Percentiles rank a stretch among this genome's conserved stretches.
Conservation (phyloP, 345 rosid genomes). For the Boechera stricta region DNA sequence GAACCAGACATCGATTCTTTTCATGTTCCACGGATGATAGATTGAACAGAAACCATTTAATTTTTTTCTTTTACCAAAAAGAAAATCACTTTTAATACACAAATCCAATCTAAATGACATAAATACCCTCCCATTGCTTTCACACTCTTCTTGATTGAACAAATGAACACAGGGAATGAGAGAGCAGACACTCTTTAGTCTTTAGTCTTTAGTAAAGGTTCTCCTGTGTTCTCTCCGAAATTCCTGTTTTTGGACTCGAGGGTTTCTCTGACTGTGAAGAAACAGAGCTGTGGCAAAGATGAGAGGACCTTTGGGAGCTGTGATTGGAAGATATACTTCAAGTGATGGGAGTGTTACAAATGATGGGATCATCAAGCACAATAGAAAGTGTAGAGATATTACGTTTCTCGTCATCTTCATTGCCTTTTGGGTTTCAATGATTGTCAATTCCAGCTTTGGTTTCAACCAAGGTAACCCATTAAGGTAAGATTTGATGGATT, state of each 20-base stretch:
- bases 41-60: constrained; percentile 34
- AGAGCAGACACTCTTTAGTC: constrained; percentile 25
- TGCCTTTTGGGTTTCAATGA: constrained; percentile 96
- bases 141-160: constrained; percentile 42
- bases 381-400: constrained; percentile 92
- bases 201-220: constrained; percentile 13
- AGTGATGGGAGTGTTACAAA: constrained; percentile 78
- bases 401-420: constrained; percentile 79
- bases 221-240: constrained; percentile 33
- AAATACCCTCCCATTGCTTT: constrained; percentile 34
- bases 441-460: constrained; percentile 98
- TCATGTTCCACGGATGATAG: constrained; percentile 44
- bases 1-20: constrained; percentile 41
- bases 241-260: constrained; percentile 19
- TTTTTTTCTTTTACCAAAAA: constrained; percentile 26
- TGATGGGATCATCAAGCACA: constrained; percentile 89
- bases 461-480: constrained; percentile 90
- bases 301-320: constrained; percentile 76
- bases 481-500: constrained; percentile 51
- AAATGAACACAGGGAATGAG: constrained; percentile 15
- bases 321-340: constrained; percentile 88
- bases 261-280: constrained; percentile 36
- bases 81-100: constrained; percentile 19
- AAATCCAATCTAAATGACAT: constrained; percentile 23
- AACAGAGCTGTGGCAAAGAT: constrained; percentile 30